These are phyloP conservation scores for Cyclocybe aegerita DNA, from an alignment of 768 basidiomycete genomes.

Conservation along the genomic window DNA sequence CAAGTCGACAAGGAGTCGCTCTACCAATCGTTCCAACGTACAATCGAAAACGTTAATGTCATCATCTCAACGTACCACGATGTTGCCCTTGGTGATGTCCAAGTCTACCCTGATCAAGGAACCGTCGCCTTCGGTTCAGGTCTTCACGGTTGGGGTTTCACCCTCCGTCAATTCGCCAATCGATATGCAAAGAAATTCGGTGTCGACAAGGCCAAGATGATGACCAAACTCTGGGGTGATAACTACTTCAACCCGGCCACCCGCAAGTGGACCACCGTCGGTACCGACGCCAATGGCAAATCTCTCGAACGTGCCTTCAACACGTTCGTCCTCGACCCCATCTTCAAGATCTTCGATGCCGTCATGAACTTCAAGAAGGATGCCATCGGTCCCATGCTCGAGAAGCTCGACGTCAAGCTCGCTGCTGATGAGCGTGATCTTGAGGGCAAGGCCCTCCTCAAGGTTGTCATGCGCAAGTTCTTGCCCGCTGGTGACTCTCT, in stretches of 20 bases:
- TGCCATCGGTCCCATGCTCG: slow-evolving; percentile 75
- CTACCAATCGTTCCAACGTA: slow-evolving; percentile 97
- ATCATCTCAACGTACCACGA: slow-evolving; percentile 98
- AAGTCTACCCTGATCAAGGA: slow-evolving; percentile 97
- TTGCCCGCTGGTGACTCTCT: slow-evolving; percentile 98
- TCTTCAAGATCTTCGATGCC: slow-evolving; percentile 97
- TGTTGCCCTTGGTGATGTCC: slow-evolving; percentile 91
- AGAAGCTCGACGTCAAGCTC: slow-evolving; percentile 95
- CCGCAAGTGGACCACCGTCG: slow-evolving; percentile 91
- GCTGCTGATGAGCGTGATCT: slow-evolving; percentile 85
- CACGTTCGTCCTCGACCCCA: slow-evolving; percentile 97
- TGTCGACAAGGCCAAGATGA: slow-evolving; percentile 99
- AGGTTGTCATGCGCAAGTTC: slow-evolving; percentile 99
- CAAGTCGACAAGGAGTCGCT: slow-evolving; percentile 97
- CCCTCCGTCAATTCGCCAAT: slow-evolving; percentile 93
- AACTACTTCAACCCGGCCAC: slow-evolving; percentile 98
- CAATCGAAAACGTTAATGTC: slow-evolving; percentile 97
- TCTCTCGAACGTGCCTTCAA: slow-evolving; percentile 98
- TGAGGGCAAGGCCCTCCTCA: slow-evolving; percentile 94
- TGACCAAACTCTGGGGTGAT: slow-evolving; percentile 97
- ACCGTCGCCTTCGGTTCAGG: slow-evolving; percentile 99
- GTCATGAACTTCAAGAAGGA: slow-evolving; percentile 99
- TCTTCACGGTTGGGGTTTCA: slow-evolving; percentile 99
- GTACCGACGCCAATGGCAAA: slow-evolving; percentile 77
- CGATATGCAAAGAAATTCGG: slow-evolving; percentile 99